Conservation (phyloP, 2,329 filamentous ascomycete species). For the Ophiocordyceps camponoti-rufipedis region DNA sequence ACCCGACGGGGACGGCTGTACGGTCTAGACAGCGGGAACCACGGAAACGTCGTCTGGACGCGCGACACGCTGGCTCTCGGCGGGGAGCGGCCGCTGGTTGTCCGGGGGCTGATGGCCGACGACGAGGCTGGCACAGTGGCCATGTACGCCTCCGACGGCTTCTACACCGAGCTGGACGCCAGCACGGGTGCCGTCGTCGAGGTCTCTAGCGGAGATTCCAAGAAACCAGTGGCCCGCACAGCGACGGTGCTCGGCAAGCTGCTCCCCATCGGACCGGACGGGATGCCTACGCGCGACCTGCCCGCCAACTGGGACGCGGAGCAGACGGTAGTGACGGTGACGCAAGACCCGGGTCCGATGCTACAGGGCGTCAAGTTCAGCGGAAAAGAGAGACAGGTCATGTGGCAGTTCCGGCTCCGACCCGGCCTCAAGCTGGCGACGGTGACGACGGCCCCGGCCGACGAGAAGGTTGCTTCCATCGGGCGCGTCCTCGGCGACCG, state of each 20-base stretch:
- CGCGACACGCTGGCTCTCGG: conserved; percentile 41
- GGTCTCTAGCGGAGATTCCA: conserved; percentile 7
- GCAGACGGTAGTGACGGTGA: conserved; percentile 34
- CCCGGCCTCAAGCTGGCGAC: conserved; percentile 48
- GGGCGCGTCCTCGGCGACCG: conserved; percentile 84
- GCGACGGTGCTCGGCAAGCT: conserved; percentile 34
- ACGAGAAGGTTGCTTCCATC: conserved; percentile 87
- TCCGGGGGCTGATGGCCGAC: conserved; percentile 48
- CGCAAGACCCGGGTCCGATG: conserved; percentile 19
- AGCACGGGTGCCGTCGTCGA: conserved; percentile 33
- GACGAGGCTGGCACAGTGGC: conserved; percentile 36
- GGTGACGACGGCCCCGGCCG: conserved; percentile 48
- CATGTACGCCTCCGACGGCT: conserved; percentile 41
- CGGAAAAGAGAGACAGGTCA: conserved; percentile 23
- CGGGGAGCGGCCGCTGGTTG: conserved; percentile 39
- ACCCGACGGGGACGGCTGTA: conserved; percentile 66
- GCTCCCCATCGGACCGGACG: conserved; percentile 31
- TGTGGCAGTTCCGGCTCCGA: conserved; percentile 59
- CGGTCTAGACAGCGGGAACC: conserved; percentile 58
- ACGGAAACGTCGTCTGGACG: conserved; percentile 62
- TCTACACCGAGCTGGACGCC: conserved; percentile 37
- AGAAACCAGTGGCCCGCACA: conserved; percentile 17
- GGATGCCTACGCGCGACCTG: conserved; percentile 25
- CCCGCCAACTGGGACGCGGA: conserved; percentile 27
- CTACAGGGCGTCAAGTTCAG: conserved; percentile 38